These are phyloP conservation scores for Coemansia umbellata DNA, from an alignment of 192 early-diverging fungal genomes.

Conservation along the genomic window DNA sequence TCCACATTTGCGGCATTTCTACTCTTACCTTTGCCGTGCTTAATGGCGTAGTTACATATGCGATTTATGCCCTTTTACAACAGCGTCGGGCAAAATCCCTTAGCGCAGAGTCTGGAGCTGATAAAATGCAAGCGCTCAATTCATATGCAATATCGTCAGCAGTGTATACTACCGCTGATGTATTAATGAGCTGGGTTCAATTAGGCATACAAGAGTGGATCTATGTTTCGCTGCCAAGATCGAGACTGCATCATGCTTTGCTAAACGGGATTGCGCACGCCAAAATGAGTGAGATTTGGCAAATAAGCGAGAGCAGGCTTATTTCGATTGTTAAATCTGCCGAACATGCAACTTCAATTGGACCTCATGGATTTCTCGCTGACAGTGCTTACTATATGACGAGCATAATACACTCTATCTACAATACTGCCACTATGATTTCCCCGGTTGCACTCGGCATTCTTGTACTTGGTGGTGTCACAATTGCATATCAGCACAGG, in stretches of 20 bases:
- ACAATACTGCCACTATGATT: conserved; percentile 7
- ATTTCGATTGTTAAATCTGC: conserved; percentile 3
- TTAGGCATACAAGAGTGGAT: conserved; percentile 9
- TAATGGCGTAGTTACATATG: conserved; percentile 12
- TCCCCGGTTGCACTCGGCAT: conserved; percentile 9
- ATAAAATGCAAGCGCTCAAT: not conserved
- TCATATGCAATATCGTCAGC: not conserved
- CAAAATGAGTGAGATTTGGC: conserved; percentile 23
- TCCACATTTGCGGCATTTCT: conserved; percentile 6
- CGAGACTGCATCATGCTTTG: conserved; percentile 9
- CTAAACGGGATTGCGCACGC: conserved; percentile 12
- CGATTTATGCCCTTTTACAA: conserved; percentile 8
- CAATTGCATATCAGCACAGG: not conserved
- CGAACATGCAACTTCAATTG: conserved; percentile 12
- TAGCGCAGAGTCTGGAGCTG: not conserved
- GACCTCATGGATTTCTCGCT: conserved; percentile 11
- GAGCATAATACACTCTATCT: conserved; percentile 5
- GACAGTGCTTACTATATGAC: not conserved
- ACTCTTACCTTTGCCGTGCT: conserved; percentile 3
- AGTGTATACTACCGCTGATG: not conserved
- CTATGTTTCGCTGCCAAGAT: conserved; percentile 13
- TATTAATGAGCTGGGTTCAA: conserved; percentile 9
- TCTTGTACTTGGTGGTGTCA: not conserved
- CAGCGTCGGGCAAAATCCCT: conserved; percentile 5
- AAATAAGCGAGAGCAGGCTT: not conserved